phyloP scores from a whole-genome alignment of 169 alveolate genomes.

The Blepharisma undulans region DNA sequence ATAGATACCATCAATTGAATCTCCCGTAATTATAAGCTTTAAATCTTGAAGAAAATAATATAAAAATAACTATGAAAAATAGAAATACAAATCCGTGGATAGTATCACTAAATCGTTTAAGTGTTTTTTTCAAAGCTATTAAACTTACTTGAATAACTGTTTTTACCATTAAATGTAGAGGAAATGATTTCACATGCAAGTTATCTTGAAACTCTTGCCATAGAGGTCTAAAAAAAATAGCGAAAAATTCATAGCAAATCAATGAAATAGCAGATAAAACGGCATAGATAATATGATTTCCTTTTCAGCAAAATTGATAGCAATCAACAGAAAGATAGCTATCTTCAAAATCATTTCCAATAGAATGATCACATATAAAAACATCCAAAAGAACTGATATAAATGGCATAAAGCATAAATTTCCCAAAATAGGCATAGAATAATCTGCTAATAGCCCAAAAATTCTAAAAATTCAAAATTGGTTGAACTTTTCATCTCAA shows the following conservation, averaged over 20 bases:
- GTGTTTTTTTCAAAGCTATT: not conserved
- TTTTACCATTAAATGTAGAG: not conserved
- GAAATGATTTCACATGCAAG: not conserved
- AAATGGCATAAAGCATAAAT: not conserved
- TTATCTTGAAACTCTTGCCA: not conserved
- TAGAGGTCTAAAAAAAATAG: not conserved
- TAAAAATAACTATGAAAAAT: not conserved
- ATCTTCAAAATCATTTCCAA: not conserved
- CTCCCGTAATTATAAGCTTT: constrained; percentile 19
- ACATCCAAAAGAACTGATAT: not conserved
- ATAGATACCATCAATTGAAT: not conserved
- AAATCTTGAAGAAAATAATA: not conserved
- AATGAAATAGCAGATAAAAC: not conserved
- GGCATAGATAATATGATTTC: not conserved
- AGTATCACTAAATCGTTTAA: not conserved
- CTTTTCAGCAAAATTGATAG: constrained; percentile 24
- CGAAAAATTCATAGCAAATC: not conserved
- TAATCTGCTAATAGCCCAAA: not conserved
- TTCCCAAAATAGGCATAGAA: not conserved
- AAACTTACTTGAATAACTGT: not conserved
- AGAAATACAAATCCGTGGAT: too few relatives aligned
- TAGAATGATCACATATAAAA: not conserved
- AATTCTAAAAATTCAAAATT: not conserved
- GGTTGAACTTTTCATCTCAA: not conserved
- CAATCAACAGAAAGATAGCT: not conserved